These are phyloP conservation scores for Moesziomyces antarcticus DNA, from an alignment of 1,284 basidiomycete species.

Conservation along the genomic window DNA sequence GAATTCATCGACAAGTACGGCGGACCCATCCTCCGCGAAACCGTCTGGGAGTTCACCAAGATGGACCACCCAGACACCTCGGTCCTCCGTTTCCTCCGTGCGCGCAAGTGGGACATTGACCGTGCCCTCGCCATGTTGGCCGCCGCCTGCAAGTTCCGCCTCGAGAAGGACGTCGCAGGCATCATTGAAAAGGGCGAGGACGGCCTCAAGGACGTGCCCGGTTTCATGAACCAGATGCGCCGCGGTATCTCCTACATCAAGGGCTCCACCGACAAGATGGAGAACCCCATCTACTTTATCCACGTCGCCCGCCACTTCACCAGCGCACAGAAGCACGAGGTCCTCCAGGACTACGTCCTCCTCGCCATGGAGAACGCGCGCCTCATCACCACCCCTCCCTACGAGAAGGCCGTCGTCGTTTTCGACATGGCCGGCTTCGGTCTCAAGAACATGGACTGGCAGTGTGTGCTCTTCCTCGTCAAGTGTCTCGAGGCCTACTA, in stretches of 20 bases:
- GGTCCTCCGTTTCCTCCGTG: slow-evolving; percentile 66
- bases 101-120: slow-evolving; percentile 67
- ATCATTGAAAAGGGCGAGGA: slow-evolving; percentile 66
- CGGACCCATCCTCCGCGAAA: slow-evolving; percentile 59
- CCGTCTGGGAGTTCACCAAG: slow-evolving; percentile 61
- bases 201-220: slow-evolving; percentile 65
- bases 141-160: slow-evolving; percentile 67
- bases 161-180: slow-evolving; percentile 64
- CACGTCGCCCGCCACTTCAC: slow-evolving; percentile 67
- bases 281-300: slow-evolving; percentile 67
- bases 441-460: slow-evolving; percentile 68
- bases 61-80: slow-evolving; percentile 66
- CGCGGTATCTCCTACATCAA: slow-evolving; percentile 68
- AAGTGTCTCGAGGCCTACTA: slow-evolving; percentile 68
- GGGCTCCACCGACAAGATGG: slow-evolving; percentile 62
- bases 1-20: slow-evolving; percentile 65
- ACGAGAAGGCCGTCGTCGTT: slow-evolving; percentile 64
- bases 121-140: slow-evolving; percentile 66
- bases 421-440: slow-evolving; percentile 67
- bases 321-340: slow-evolving; percentile 65
- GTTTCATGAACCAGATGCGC: slow-evolving; percentile 67
- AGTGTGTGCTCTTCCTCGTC: slow-evolving; percentile 65
- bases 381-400: slow-evolving; percentile 62
- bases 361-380: slow-evolving; percentile 66
- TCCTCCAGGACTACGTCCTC: slow-evolving; percentile 66